Percentiles rank a stretch among this genome's conserved stretches.
phyloP scores from a whole-genome alignment of 2,329 filamentous ascomycete genomes.

The Cucurbitaria berberidis region DNA sequence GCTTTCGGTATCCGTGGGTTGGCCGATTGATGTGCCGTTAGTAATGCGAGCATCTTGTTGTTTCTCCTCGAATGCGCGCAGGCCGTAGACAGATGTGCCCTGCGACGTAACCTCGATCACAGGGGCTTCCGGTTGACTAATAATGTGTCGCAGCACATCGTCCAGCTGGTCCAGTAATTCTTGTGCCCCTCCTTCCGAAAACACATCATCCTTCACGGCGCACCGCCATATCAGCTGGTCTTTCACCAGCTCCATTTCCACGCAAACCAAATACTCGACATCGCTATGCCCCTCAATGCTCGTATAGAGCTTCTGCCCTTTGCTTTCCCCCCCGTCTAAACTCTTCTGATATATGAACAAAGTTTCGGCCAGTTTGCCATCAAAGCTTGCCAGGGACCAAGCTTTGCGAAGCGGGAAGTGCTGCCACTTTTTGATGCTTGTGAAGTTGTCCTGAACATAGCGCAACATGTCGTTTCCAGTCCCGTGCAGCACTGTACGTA shows the following conservation, averaged over 20 bases:
- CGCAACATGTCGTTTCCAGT: constrained; percentile 67
- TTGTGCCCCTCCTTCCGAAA: constrained; percentile 55
- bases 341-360: constrained; percentile 70
- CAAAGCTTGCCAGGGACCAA: constrained; percentile 58
- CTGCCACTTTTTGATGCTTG: constrained; percentile 71
- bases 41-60: background rate
- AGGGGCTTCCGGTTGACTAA: constrained; percentile 56
- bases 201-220: constrained; percentile 67
- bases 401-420: constrained; percentile 77
- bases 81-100: constrained; percentile 68
- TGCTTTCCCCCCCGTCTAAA: constrained; percentile 41
- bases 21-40: background rate
- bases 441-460: constrained; percentile 75
- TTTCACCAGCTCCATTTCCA: constrained; percentile 73
- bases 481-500: constrained; percentile 76
- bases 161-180: constrained; percentile 67
- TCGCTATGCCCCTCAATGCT: constrained; percentile 69
- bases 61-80: constrained; percentile 54
- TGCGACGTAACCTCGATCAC: constrained; percentile 61
- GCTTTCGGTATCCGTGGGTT: background rate
- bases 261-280: constrained; percentile 81
- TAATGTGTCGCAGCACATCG: constrained; percentile 61
- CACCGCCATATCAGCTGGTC: constrained; percentile 70
- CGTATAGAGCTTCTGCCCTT: constrained; percentile 57
- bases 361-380: constrained; percentile 65